phyloP scores from a whole-genome alignment of 2,329 filamentous ascomycete genomes.

The Aspergillus terreus region DNA sequence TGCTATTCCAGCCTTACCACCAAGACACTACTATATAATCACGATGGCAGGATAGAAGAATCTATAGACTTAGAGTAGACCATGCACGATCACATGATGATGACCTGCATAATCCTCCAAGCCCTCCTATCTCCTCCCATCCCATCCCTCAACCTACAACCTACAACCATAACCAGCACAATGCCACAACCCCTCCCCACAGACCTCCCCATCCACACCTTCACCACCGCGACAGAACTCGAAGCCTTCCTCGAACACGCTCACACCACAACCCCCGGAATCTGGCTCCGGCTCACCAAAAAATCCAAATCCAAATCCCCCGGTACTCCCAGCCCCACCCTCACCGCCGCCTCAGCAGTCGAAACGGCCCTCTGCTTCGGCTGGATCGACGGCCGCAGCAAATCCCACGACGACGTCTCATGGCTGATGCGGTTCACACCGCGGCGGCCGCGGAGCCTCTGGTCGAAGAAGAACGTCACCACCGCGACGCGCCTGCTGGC shows the following conservation, averaged over 20 bases:
- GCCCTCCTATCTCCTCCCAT: no score
- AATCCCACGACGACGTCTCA: conserved; percentile 42
- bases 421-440: conserved; percentile 59
- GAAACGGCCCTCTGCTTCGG: conserved; percentile 58
- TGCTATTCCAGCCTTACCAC: no score
- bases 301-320: conserved; percentile 25
- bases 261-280: conserved; percentile 30
- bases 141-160: no score
- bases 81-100: no score
- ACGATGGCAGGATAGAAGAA: not conserved
- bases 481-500: conserved; percentile 46
- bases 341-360: conserved; percentile 50
- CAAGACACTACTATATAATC: not conserved
- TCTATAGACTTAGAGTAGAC: no score
- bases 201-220: conserved; percentile 27
- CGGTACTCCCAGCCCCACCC: conserved; percentile 29
- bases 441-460: conserved; percentile 52
- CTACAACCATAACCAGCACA: no score
- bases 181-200: conserved; percentile 8
- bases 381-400: conserved; percentile 60
- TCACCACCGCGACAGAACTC: conserved; percentile 25
- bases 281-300: conserved; percentile 51
- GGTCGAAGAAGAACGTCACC: conserved; percentile 59
- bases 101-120: no score
- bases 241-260: conserved; percentile 42